These are phyloP conservation scores for Endoconidiophora laricicola DNA, from an alignment of 2,329 filamentous ascomycete genomes.

Conservation along the genomic window DNA sequence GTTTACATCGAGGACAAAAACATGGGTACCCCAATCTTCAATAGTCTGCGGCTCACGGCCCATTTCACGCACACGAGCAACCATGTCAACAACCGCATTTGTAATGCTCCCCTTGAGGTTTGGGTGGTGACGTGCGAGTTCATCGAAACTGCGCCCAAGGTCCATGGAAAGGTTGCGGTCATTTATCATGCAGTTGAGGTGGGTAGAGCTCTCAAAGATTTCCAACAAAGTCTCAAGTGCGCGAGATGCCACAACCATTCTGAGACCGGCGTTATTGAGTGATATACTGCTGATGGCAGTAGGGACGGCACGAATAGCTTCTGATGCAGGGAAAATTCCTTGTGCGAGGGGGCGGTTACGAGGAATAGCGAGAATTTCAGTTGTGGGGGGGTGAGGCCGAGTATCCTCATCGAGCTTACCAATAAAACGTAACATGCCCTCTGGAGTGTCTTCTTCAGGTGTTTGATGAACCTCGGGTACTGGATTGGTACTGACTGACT, in stretches of 20 bases:
- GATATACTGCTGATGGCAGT: constrained; percentile 87
- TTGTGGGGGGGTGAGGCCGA: constrained; percentile 36
- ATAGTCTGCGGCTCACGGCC: constrained; percentile 53
- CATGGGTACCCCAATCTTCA: constrained; percentile 59
- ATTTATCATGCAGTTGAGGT: constrained; percentile 67
- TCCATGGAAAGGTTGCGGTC: constrained; percentile 54
- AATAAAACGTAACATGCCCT: constrained; percentile 15
- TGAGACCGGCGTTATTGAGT: constrained; percentile 72
- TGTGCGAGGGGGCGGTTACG: constrained; percentile 35
- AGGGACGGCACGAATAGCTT: constrained; percentile 76
- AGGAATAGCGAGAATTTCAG: constrained; percentile 30
- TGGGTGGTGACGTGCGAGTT: constrained; percentile 86
- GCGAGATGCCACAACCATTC: constrained; percentile 66
- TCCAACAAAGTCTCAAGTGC: constrained; percentile 81
- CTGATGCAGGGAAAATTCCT: constrained; percentile 71
- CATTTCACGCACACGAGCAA: constrained; percentile 61
- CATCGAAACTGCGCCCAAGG: constrained; percentile 77
- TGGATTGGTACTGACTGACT: constrained; percentile 51
- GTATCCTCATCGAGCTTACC: constrained; percentile 17
- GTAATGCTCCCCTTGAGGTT: constrained; percentile 64
- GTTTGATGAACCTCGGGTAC: constrained; percentile 20
- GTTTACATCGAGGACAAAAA: constrained; percentile 45
- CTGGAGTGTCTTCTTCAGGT: constrained; percentile 16
- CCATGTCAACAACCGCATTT: constrained; percentile 76
- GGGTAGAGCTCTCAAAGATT: constrained; percentile 85